Percentiles rank a stretch among this genome's conserved stretches.
Evolutionary conservation across 2,329 filamentous ascomycete species (phyloP).

Genomic region (Alternaria infectoria): DNA sequence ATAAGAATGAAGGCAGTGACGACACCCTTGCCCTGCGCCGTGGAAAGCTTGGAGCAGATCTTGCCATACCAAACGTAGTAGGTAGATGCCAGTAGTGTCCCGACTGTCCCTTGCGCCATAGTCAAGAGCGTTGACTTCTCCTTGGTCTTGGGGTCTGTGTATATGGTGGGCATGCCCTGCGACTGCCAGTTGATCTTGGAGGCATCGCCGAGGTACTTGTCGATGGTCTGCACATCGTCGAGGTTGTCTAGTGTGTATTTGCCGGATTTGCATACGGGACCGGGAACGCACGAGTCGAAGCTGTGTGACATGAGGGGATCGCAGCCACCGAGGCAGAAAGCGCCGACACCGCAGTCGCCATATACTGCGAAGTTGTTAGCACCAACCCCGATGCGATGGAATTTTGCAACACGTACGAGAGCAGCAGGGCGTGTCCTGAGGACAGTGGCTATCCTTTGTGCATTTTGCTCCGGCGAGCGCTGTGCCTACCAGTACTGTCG

Average conservation of each 20-base stretch:
- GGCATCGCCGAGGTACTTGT: constrained; percentile 85
- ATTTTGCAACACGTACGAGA: constrained; percentile 41
- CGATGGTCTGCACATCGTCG: constrained; percentile 72
- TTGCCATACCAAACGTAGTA: constrained; percentile 98
- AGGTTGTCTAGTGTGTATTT: constrained; percentile 76
- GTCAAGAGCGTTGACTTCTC: constrained; percentile 71
- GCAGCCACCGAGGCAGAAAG: constrained; percentile 94
- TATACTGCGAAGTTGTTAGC: constrained; percentile 68
- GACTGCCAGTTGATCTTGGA: constrained; percentile 85
- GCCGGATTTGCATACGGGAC: constrained; percentile 78
- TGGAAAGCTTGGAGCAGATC: constrained; percentile 83
- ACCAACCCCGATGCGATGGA: neutral
- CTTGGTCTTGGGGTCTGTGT: constrained; percentile 58
- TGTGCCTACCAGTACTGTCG: constrained; percentile 32
- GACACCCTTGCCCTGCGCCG: constrained; percentile 82
- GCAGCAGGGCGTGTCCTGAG: constrained; percentile 60
- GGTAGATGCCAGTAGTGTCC: constrained; percentile 84
- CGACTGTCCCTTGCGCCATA: constrained; percentile 84
- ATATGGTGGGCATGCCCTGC: constrained; percentile 74
- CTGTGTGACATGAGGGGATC: constrained; percentile 84
- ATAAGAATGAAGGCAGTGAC: constrained; percentile 97
- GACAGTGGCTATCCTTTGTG: constrained; percentile 65
- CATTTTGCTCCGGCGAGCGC: constrained; percentile 48
- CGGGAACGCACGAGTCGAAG: constrained; percentile 84
- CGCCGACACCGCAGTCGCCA: constrained; percentile 89